phyloP scores from a whole-genome alignment of 345 rosid genomes.

The Salix caprea region DNA sequence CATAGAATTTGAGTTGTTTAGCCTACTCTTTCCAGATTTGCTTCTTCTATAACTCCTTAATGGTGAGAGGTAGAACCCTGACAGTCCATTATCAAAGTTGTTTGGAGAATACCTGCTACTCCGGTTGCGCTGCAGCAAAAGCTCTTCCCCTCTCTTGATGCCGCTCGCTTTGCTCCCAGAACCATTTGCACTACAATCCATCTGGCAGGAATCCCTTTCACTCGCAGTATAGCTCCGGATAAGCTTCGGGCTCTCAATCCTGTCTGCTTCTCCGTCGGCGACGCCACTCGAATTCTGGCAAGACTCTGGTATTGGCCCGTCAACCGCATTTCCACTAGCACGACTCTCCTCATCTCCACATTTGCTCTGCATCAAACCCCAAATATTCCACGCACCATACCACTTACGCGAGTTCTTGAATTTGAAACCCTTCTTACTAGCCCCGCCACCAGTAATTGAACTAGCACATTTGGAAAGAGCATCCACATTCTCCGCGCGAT shows the following conservation, averaged over 20 bases:
- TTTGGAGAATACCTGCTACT: constrained; percentile 82
- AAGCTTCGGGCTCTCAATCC: constrained; percentile 55
- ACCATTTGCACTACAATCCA: constrained; percentile 26
- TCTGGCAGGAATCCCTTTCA: constrained; percentile 38
- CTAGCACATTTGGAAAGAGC: constrained; percentile 12
- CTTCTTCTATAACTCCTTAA: constrained; percentile 48
- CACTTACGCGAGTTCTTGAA: constrained; percentile 16
- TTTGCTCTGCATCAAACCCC: constrained; percentile 26
- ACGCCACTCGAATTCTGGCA: constrained; percentile 42
- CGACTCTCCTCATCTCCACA: constrained; percentile 30
- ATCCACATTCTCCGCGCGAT: not conserved
- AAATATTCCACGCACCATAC: constrained; percentile 21
- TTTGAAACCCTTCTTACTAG: constrained; percentile 11
- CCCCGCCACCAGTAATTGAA: constrained; percentile 16
- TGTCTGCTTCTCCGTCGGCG: constrained; percentile 33
- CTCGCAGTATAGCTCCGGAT: constrained; percentile 55
- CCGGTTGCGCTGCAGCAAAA: constrained; percentile 61
- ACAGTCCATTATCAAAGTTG: constrained; percentile 64
- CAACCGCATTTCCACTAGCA: constrained; percentile 32
- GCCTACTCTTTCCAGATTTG: constrained; percentile 57
- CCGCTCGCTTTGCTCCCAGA: constrained; percentile 29
- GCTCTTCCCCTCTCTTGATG: constrained; percentile 38
- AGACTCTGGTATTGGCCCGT: constrained; percentile 45
- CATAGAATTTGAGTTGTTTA: constrained; percentile 35
- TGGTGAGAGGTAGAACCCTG: constrained; percentile 77